Conservation (phyloP, 768 basidiomycete species). For the Suillus plorans region DNA sequence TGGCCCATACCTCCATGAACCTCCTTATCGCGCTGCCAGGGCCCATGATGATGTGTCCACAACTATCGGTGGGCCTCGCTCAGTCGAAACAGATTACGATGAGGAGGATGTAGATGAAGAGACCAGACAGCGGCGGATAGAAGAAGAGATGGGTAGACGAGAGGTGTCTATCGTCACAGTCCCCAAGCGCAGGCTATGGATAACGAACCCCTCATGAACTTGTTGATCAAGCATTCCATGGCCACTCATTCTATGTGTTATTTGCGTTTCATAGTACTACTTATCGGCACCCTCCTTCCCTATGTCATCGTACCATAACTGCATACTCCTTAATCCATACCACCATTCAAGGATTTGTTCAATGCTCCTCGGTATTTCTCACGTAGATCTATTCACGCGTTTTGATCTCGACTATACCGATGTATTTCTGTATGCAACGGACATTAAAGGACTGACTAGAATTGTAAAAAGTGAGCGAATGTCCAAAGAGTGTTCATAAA, state of each 20-base stretch:
- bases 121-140: slow-evolving; percentile 69
- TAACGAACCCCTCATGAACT: slow-evolving; percentile 61
- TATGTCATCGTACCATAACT: slow-evolving; percentile 26
- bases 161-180: slow-evolving; percentile 81
- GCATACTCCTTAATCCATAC: slow-evolving; percentile 21
- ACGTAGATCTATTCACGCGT: slow-evolving; percentile 36
- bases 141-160: slow-evolving; percentile 78
- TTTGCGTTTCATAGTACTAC: slow-evolving; percentile 4
- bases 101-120: slow-evolving; percentile 78
- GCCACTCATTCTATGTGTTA: slow-evolving; percentile 5
- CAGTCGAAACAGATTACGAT: slow-evolving; percentile 55
- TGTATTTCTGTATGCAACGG: slow-evolving; percentile 37
- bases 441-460: slow-evolving; percentile 37
- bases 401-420: slow-evolving; percentile 29
- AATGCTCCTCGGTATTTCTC: slow-evolving; percentile 35
- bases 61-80: slow-evolving; percentile 43
- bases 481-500: slow-evolving; percentile 6
- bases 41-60: slow-evolving; percentile 43
- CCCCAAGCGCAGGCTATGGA: slow-evolving; percentile 72
- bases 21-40: slow-evolving; percentile 48
- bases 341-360: slow-evolving; percentile 31
- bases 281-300: background rate
- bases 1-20: slow-evolving; percentile 70
- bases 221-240: background rate
- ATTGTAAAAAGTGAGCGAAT: slow-evolving; percentile 4